Percentiles rank a stretch among this genome's conserved stretches.
Conservation (phyloP, 2,329 filamentous ascomycete species). For the Neocatenulostroma microsporum region DNA sequence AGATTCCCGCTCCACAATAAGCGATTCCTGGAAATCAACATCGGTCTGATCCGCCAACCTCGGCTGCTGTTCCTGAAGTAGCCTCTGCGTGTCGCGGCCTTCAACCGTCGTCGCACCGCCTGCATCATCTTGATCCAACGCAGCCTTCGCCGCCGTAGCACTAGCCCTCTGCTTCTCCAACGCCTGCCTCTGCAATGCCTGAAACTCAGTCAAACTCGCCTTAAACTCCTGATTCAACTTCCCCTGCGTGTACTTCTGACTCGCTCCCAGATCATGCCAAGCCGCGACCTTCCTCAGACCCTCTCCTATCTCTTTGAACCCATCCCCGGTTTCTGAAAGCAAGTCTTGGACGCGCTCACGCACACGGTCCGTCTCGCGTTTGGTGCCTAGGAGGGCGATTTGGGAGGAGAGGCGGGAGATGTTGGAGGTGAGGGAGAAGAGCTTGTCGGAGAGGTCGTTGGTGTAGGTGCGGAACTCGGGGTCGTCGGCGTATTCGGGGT, state of each 20-base stretch:
- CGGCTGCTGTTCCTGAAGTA: slow-evolving; percentile 57
- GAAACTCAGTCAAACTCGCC: slow-evolving; percentile 80
- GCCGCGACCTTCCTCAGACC: slow-evolving; percentile 85
- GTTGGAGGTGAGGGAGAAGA: slow-evolving; percentile 83
- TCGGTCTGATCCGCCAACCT: slow-evolving; percentile 85
- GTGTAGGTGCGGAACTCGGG: slow-evolving; percentile 83
- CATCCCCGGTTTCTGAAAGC: slow-evolving; percentile 74
- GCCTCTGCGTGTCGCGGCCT: slow-evolving; percentile 44
- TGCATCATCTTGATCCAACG: slow-evolving; percentile 51
- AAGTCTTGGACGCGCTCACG: slow-evolving; percentile 83
- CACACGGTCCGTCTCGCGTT: slow-evolving; percentile 82
- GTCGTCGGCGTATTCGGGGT: slow-evolving; percentile 76
- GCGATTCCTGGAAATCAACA: slow-evolving; percentile 91
- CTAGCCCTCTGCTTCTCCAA: slow-evolving; percentile 89
- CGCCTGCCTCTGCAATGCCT: slow-evolving; percentile 78
- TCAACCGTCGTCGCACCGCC: slow-evolving; percentile 41
- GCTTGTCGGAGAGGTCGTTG: slow-evolving; percentile 73
- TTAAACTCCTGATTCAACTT: slow-evolving; percentile 94
- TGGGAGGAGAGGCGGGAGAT: slow-evolving; percentile 79
- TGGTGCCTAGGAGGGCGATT: slow-evolving; percentile 77
- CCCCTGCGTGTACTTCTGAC: slow-evolving; percentile 91
- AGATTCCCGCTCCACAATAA: slow-evolving; percentile 92
- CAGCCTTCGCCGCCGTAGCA: slow-evolving; percentile 71
- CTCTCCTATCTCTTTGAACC: slow-evolving; percentile 88
- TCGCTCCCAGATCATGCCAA: slow-evolving; percentile 63